Evolutionary conservation across 306 rosid species (phyloP).

Genomic region (Prinsepia uniflora): DNA sequence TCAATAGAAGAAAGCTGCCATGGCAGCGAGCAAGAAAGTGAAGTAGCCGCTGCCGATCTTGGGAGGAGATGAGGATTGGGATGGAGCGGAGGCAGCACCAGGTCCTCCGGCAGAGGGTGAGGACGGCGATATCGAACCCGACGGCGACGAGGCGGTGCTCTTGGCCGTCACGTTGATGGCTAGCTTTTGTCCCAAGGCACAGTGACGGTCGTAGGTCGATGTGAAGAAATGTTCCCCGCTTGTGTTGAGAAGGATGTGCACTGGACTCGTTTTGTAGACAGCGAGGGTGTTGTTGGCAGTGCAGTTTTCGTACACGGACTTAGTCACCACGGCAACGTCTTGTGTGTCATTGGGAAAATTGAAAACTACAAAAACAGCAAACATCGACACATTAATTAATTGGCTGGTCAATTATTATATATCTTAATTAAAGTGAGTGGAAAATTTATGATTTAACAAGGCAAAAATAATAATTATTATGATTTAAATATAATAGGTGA

Average conservation of each 20-base stretch:
- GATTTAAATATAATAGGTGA: too few species aligned
- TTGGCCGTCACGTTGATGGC: constrained; percentile 42
- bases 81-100: constrained; percentile 20
- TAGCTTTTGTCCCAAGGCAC: constrained; percentile 47
- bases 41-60: constrained; percentile 19
- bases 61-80: constrained; percentile 27
- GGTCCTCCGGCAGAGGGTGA: constrained; percentile 8
- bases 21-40: constrained; percentile 21
- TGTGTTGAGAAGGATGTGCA: constrained; percentile 24
- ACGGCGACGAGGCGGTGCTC: constrained; percentile 16
- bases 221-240: constrained; percentile 49
- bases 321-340: constrained; percentile 51
- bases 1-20: constrained; percentile 31
- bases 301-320: constrained; percentile 41
- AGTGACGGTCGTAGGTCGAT: constrained; percentile 39
- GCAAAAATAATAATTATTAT: too few species aligned
- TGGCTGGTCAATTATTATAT: too few species aligned
- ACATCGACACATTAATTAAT: background rate
- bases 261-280: constrained; percentile 33
- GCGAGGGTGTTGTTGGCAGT: constrained; percentile 28
- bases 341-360: constrained; percentile 30
- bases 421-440: too few species aligned
- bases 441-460: too few species aligned
- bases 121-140: constrained; percentile 1
- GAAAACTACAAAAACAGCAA: constrained; percentile 38